phyloP scores from a whole-genome alignment of 2,329 filamentous ascomycete genomes.

The Trichoderma asperellum region DNA sequence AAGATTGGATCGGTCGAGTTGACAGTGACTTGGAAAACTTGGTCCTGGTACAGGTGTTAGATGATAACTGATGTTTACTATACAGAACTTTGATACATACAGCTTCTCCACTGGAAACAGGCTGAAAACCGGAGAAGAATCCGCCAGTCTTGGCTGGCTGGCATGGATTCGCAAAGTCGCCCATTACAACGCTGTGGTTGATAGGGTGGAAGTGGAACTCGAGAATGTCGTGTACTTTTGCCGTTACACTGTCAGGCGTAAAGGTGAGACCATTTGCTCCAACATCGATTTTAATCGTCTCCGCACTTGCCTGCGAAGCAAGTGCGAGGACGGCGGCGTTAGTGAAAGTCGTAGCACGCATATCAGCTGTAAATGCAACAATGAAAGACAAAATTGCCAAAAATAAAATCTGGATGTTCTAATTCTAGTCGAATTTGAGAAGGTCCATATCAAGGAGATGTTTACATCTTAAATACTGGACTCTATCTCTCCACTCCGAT shows the following conservation, averaged over 20 bases:
- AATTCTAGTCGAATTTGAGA: not conserved
- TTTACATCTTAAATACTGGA: not conserved
- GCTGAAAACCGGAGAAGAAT: constrained; percentile 26
- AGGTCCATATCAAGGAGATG: not conserved
- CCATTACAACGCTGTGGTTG: constrained; percentile 22
- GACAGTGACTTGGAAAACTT: constrained; percentile 34
- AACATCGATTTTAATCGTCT: constrained; percentile 21
- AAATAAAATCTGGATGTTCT: not conserved
- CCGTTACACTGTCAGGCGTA: constrained; percentile 15
- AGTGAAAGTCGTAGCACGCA: constrained; percentile 11
- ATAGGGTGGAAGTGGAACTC: constrained; percentile 18
- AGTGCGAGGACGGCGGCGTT: constrained; percentile 47
- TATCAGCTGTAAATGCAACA: not conserved
- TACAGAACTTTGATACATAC: not conserved
- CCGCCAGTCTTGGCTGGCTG: constrained; percentile 5
- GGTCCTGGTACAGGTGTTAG: not conserved
- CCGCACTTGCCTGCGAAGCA: constrained; percentile 1
- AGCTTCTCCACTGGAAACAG: constrained; percentile 5
- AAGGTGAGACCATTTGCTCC: constrained; percentile 19
- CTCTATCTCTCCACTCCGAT: not conserved
- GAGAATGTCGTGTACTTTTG: constrained; percentile 6
- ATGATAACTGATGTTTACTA: not conserved
- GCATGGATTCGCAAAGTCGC: constrained; percentile 24
- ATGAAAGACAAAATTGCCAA: not conserved
- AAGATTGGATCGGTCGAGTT: constrained; percentile 35